Percentiles rank a stretch among this genome's conserved stretches.
Conservation (phyloP, 1,284 basidiomycete genomes). For the Ceratobasidium sp. region DNA sequence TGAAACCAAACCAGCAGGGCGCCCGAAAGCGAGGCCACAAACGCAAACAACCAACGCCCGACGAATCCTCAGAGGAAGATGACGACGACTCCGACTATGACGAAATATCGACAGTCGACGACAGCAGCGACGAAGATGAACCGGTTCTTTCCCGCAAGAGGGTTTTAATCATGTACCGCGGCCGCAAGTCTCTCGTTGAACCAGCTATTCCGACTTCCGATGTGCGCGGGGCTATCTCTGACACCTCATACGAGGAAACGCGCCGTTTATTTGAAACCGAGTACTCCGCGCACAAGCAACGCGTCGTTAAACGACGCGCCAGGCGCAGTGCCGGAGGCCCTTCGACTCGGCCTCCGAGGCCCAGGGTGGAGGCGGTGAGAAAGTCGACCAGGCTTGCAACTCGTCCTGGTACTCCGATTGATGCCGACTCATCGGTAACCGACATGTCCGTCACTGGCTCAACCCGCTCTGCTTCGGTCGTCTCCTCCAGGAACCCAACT, state of each 20-base stretch:
- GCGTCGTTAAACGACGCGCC: constrained; percentile 10
- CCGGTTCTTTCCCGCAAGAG: constrained; percentile 14
- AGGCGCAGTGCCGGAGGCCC: constrained; percentile 1
- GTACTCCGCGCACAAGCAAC: constrained; percentile 37
- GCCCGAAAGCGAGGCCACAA: constrained; percentile 9
- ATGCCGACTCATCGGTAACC: constrained; percentile 33
- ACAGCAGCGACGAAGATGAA: constrained; percentile 30
- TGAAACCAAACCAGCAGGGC: background rate
- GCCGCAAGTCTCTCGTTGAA: background rate
- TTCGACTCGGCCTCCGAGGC: constrained; percentile 22
- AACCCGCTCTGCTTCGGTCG: constrained; percentile 19
- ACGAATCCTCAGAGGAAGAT: constrained; percentile 25
- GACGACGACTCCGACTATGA: constrained; percentile 17
- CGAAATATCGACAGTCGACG: background rate
- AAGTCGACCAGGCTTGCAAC: constrained; percentile 38
- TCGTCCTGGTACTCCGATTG: background rate
- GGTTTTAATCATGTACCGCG: constrained; percentile 1
- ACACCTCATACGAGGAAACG: constrained; percentile 32
- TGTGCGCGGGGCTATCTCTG: constrained; percentile 16
- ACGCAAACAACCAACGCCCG: constrained; percentile 22
- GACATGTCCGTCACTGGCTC: constrained; percentile 29
- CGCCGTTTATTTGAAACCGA: constrained; percentile 29
- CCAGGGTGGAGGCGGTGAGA: constrained; percentile 25
- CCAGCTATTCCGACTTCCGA: constrained; percentile 33
- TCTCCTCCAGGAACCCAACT: constrained; percentile 16